Evolutionary conservation across 768 basidiomycete genomes (phyloP), one percentile per base, ranked within the genome.

Genomic region (Termitomyces sp.): DNA sequence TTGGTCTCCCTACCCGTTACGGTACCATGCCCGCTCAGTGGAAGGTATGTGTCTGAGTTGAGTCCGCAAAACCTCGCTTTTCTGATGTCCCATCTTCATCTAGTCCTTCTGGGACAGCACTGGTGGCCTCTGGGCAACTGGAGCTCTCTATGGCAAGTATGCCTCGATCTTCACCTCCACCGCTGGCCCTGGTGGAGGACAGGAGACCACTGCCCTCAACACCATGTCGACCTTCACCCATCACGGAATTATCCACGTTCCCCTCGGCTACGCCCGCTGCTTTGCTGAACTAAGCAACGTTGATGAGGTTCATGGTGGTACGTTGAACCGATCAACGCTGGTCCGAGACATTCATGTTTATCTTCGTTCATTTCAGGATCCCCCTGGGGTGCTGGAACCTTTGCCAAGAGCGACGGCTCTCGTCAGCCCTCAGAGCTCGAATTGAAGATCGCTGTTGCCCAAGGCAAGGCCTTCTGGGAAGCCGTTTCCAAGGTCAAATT

Each of bases 21-120:
- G 92, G 92, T 42, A 85, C 81, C 65, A 85, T 90, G 70, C 83
- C 92, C 26, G 88, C 77, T 2, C 92, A 94, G 64, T 88, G 84
- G 84, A 89, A 88, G 81, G 86, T 83, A 53, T 70, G 47, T 34
- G 36, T 29, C 33, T 33, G 12, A 10, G 37, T 2, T 22, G 33
- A 20, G 18, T 42, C 13, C n/a, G 2, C 45, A 24, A 37, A 46
- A 10, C 33, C 13, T 3, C 13, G 6, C 3, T 42, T 20, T 44
- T 15, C 34, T 12, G n/a, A 22, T 48, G 15, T 26, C 18, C 34
- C 2, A n/a, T 28, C 16, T 45, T 12, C 51, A 18, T 33, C 37
- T 49, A 88, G 86, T 65, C 81, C 0, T 90, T 96, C 73, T 94
- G 89, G 84, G 92, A 95, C 62, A 68, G 77, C 6, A 91, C 90